Conservation (phyloP, 805 yeast genomes). For the Saccharomyces cerevisiae region DNA sequence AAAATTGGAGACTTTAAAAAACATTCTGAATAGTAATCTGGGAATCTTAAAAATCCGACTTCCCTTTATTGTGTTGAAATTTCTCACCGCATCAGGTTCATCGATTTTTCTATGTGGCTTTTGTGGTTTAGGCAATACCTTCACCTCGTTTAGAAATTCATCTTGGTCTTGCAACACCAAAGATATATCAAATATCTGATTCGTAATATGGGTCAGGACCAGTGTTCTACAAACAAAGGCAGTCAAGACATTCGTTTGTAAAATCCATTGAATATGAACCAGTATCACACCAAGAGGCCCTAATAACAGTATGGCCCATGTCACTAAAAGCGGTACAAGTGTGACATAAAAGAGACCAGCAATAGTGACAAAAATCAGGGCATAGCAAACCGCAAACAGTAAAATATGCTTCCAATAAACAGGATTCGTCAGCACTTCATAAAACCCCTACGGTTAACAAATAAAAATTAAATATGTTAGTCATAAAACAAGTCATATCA, state of each 20-base stretch:
- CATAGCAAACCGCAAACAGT: constrained; percentile 19
- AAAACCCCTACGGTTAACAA: constrained; percentile 17
- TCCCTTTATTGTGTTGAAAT: constrained; percentile 4
- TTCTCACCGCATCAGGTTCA: background rate
- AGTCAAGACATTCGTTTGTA: constrained; percentile 24
- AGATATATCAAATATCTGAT: constrained; percentile 18
- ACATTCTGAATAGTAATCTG: constrained; percentile 2
- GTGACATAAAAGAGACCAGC: constrained; percentile 19
- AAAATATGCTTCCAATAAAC: constrained; percentile 25
- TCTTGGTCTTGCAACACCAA: constrained; percentile 12
- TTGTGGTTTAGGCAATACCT: constrained; percentile 3
- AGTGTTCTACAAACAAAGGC: constrained; percentile 18
- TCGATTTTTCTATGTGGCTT: background rate
- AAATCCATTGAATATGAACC: constrained; percentile 26
- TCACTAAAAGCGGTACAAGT: constrained; percentile 21
- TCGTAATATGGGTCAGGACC: constrained; percentile 18
- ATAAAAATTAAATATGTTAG: background rate
- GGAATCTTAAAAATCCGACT: constrained; percentile 18
- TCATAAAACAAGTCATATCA: background rate
- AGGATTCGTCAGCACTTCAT: constrained; percentile 15
- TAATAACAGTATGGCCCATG: constrained; percentile 19
- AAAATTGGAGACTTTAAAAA: constrained; percentile 6
- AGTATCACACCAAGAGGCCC: constrained; percentile 29
- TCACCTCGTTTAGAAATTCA: constrained; percentile 12
- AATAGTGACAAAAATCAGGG: constrained; percentile 16